phyloP scores from a whole-genome alignment of 306 rosid species.

The Coriaria nepalensis region DNA sequence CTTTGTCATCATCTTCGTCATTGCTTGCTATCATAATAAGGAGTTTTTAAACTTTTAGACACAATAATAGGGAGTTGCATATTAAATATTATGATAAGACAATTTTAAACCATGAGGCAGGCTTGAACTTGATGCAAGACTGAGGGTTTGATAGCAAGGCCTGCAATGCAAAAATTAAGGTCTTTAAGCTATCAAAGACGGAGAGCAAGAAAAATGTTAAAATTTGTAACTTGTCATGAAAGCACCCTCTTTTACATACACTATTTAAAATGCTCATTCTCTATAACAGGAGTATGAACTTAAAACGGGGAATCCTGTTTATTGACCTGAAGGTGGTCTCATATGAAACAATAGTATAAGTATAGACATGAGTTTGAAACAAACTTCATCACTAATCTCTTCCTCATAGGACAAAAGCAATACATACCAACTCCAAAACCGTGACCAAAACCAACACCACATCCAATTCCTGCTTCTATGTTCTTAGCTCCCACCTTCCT shows the following conservation, averaged over 20 bases:
- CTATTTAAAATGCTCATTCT: no score
- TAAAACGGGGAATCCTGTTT: no score
- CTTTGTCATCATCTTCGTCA: constrained; percentile 63
- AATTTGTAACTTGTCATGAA: no score
- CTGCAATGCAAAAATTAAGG: constrained; percentile 29
- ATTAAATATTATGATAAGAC: constrained; percentile 3
- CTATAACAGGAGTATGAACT: no score
- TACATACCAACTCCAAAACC: constrained; percentile 93
- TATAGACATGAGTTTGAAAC: neutral
- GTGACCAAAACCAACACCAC: constrained; percentile 96
- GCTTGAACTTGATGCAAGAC: constrained; percentile 63
- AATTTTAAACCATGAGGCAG: constrained; percentile 37
- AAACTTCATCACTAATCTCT: neutral
- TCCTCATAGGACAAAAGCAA: constrained; percentile 1
- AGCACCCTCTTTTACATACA: no score
- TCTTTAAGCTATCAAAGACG: constrained; percentile 8
- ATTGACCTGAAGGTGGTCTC: no score
- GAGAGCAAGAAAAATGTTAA: neutral
- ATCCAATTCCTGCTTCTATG: constrained; percentile 78
- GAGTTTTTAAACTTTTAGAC: constrained; percentile 10
- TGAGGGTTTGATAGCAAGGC: constrained; percentile 74
- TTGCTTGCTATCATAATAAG: constrained; percentile 37
- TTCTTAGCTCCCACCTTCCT: constrained; percentile 78
- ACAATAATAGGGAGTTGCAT: constrained; percentile 11
- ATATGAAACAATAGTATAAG: no score